Percentiles rank a stretch among this genome's conserved stretches.
Conservation (phyloP, 2,329 filamentous ascomycete genomes). For the Coleophoma cylindrospora region DNA sequence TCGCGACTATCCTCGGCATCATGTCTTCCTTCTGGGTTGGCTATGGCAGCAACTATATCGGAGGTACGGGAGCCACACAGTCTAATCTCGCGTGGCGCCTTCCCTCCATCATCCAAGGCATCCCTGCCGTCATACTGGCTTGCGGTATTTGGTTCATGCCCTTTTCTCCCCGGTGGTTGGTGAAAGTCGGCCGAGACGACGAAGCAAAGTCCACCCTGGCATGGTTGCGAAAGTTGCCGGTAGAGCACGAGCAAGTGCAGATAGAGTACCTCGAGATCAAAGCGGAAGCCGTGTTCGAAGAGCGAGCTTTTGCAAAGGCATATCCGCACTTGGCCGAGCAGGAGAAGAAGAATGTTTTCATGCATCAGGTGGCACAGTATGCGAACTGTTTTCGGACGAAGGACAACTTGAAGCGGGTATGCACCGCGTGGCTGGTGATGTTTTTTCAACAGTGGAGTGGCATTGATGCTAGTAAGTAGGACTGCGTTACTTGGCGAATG, state of each 20-base stretch:
- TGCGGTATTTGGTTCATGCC: conserved; percentile 40
- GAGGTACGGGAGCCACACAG: conserved; percentile 36
- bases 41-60: conserved; percentile 42
- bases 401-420: conserved; percentile 44
- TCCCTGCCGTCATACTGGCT: conserved; percentile 38
- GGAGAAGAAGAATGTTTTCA: conserved; percentile 35
- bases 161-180: conserved; percentile 42
- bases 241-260: conserved; percentile 33
- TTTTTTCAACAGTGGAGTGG: conserved; percentile 43
- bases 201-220: conserved; percentile 42
- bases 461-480: conserved; percentile 29
- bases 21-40: conserved; percentile 42
- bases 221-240: conserved; percentile 34
- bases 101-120: conserved; percentile 38
- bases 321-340: conserved; percentile 39
- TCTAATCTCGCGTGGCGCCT: conserved; percentile 38
- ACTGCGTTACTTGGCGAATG: conserved; percentile 12
- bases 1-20: conserved; percentile 52
- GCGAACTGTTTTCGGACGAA: conserved; percentile 38
- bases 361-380: conserved; percentile 44
- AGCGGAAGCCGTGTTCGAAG: conserved; percentile 37
- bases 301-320: conserved; percentile 34
- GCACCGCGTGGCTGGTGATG: conserved; percentile 38
- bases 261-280: conserved; percentile 42
- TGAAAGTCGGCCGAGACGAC: conserved; percentile 34